These are phyloP conservation scores for Tolypocladium paradoxum DNA, from an alignment of 2,329 filamentous ascomycete genomes.

Conservation along the genomic window DNA sequence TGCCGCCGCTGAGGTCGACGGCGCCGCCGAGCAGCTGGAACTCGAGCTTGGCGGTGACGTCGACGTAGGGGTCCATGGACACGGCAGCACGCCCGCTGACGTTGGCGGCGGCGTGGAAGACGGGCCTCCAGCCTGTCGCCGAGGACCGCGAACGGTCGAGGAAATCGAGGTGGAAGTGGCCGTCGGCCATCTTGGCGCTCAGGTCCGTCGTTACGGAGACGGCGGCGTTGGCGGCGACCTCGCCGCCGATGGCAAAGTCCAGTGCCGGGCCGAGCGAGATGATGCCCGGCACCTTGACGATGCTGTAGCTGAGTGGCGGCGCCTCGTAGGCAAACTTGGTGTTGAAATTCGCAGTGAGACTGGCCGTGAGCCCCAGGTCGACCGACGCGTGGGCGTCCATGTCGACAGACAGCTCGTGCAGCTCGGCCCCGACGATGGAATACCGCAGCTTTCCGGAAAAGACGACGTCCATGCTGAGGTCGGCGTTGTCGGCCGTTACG, in stretches of 20 bases:
- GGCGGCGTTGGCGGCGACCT: neutral
- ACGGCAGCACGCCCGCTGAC: neutral
- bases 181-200: neutral
- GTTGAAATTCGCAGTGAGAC: neutral
- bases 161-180: neutral
- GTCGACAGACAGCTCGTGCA: neutral
- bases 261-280: neutral
- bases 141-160: neutral
- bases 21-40: neutral
- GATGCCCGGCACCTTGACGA: neutral
- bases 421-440: neutral
- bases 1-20: neutral
- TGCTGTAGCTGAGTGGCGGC: neutral
- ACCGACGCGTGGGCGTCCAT: neutral
- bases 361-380: neutral
- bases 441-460: neutral
- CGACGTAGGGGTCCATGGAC: neutral
- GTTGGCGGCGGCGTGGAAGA: neutral
- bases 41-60: neutral
- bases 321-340: neutral
- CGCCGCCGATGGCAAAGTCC: neutral
- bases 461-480: neutral
- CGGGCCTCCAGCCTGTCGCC: neutral
- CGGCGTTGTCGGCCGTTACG: neutral
- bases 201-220: neutral